Evolutionary conservation across 2,329 filamentous ascomycete genomes (phyloP).

Genomic region (Botrytis squamosa): DNA sequence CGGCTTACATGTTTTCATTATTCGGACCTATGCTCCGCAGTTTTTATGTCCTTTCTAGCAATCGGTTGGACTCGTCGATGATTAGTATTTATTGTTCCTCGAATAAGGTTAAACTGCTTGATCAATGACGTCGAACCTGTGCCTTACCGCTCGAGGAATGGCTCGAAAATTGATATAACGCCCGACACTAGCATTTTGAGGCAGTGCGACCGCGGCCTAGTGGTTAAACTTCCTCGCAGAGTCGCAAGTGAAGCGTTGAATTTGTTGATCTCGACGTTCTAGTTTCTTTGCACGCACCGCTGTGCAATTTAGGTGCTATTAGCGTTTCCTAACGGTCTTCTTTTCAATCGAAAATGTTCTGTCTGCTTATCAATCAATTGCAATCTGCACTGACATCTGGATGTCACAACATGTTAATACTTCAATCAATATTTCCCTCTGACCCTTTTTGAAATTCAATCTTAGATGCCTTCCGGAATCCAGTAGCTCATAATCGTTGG

Average conservation of each 20-base stretch:
- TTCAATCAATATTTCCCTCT: neutral
- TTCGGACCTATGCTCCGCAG: neutral
- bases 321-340: neutral
- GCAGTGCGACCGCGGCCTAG: neutral
- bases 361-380: neutral
- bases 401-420: neutral
- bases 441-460: neutral
- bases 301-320: neutral
- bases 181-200: neutral
- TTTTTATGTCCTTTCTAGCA: neutral
- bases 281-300: neutral
- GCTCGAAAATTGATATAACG: neutral
- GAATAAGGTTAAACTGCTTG: neutral
- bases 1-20: neutral
- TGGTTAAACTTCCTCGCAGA: neutral
- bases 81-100: neutral
- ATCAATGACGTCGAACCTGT: neutral
- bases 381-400: neutral
- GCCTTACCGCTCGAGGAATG: neutral
- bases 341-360: neutral
- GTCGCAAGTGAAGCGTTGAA: neutral
- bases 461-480: neutral
- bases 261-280: neutral
- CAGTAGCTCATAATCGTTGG: neutral
- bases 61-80: neutral